Evolutionary conservation across 2,329 filamentous ascomycete species (phyloP).

Genomic region (Niveomyces coronatus): DNA sequence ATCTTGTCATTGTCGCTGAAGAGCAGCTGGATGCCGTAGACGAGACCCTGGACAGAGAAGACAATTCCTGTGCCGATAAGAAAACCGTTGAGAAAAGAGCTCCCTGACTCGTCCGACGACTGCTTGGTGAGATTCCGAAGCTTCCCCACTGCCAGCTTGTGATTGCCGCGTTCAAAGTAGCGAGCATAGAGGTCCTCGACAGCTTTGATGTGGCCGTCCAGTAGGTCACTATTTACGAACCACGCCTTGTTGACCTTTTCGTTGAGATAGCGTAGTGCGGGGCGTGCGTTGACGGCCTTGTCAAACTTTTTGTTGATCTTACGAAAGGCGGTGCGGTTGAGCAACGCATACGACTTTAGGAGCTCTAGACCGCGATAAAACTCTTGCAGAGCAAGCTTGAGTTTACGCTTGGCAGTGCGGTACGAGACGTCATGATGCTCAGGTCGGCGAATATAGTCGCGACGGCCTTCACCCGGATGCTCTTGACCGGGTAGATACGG

Average conservation of each 20-base stretch:
- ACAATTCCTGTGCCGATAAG: constrained; percentile 58
- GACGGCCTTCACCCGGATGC: constrained; percentile 22
- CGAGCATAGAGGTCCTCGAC: constrained; percentile 88
- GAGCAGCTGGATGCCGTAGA: constrained; percentile 47
- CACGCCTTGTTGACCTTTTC: constrained; percentile 85
- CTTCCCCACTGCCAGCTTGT: constrained; percentile 82
- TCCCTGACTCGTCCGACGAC: constrained; percentile 44
- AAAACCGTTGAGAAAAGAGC: constrained; percentile 51
- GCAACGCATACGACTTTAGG: constrained; percentile 78
- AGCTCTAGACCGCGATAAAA: constrained; percentile 88
- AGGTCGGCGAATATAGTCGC: constrained; percentile 43
- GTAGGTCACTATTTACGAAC: constrained; percentile 81
- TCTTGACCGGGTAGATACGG: constrained; percentile 27
- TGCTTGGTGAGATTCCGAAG: constrained; percentile 61
- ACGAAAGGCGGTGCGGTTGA: constrained; percentile 87
- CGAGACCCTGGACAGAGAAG: constrained; percentile 54
- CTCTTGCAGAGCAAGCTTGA: constrained; percentile 85
- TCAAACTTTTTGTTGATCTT: constrained; percentile 99
- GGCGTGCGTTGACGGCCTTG: constrained; percentile 73
- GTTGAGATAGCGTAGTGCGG: constrained; percentile 71
- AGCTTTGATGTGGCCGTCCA: constrained; percentile 69
- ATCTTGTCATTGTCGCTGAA: constrained; percentile 37
- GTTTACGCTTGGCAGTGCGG: constrained; percentile 76
- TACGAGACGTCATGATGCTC: constrained; percentile 58
- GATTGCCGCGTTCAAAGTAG: constrained; percentile 90